These are phyloP conservation scores for Selaginella moellendorffii DNA, from an alignment of 75 land plant species.

Conservation along the genomic window DNA sequence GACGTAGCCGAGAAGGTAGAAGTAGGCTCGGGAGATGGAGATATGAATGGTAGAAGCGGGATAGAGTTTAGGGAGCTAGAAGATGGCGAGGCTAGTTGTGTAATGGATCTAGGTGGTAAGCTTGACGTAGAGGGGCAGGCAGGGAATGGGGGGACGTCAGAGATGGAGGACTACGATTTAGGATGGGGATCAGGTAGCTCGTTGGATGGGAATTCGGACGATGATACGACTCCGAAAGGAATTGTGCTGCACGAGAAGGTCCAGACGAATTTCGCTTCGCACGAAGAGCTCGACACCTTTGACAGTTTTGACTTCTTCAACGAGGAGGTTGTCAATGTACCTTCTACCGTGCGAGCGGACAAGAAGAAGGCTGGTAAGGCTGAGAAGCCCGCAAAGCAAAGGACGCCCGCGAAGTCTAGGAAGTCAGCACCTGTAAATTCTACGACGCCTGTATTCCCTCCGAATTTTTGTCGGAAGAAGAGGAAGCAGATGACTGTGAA, in stretches of 20 bases:
- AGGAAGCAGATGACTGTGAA: background rate
- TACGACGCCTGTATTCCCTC: background rate
- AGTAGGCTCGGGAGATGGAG: too few species aligned
- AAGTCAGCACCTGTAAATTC: background rate
- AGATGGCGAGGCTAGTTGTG: background rate
- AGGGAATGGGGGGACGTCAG: too few species aligned
- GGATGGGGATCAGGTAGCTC: background rate
- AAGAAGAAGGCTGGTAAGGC: background rate
- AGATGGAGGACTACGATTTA: background rate
- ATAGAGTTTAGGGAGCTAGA: background rate
- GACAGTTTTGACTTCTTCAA: background rate
- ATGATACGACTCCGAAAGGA: background rate
- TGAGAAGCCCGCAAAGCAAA: background rate
- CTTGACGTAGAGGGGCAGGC: background rate
- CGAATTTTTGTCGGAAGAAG: background rate
- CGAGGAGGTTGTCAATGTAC: background rate
- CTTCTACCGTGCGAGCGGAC: background rate
- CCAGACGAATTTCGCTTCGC: background rate
- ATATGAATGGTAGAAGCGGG: background rate
- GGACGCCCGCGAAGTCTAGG: background rate
- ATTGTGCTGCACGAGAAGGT: background rate
- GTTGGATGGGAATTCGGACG: background rate
- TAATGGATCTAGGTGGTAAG: background rate
- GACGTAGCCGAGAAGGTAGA: conserved; percentile 18
- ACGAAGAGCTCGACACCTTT: background rate